phyloP scores from a whole-genome alignment of 805 yeast genomes.

The Wickerhamomyces rabaulensis region DNA sequence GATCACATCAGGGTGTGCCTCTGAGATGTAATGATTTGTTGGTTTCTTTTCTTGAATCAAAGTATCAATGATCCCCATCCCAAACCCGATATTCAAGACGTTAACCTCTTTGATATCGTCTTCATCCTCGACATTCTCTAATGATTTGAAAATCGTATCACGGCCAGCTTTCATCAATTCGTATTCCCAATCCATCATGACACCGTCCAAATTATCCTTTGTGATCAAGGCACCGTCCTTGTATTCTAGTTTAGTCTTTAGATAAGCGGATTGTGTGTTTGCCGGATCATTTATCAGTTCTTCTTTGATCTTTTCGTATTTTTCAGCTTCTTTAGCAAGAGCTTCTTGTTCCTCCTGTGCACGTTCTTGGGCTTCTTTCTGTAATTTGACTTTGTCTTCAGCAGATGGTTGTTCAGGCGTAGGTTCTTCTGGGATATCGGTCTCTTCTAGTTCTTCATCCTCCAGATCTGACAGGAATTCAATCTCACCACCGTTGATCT shows the following conservation, averaged over 20 bases:
- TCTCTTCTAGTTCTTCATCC: conserved; percentile 23
- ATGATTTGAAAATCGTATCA: conserved; percentile 55
- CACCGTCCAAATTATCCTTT: conserved; percentile 73
- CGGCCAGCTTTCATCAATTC: conserved; percentile 79
- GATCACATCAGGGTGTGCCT: conserved; percentile 92
- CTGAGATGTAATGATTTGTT: conserved; percentile 77
- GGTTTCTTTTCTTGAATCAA: conserved; percentile 60
- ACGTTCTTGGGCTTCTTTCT: conserved; percentile 10
- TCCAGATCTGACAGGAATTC: conserved; percentile 45
- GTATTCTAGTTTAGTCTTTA: conserved; percentile 63
- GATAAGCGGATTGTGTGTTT: conserved; percentile 55
- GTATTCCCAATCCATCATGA: conserved; percentile 97
- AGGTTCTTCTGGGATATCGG: conserved; percentile 15
- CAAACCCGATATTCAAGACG: conserved; percentile 86
- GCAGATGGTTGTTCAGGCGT: conserved; percentile 12
- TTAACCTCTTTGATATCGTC: conserved; percentile 36
- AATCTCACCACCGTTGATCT: conserved; percentile 54
- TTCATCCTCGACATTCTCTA: conserved; percentile 21
- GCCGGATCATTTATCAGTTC: conserved; percentile 48
- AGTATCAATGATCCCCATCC: conserved; percentile 92
- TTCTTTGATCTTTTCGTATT: conserved; percentile 14
- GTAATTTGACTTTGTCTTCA: conserved; percentile 14
- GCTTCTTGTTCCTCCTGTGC: conserved; percentile 18
- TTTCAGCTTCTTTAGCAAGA: conserved; percentile 8
- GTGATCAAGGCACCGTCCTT: conserved; percentile 68